These are phyloP conservation scores for Pyrenochaeta sp. DNA, from an alignment of 2,329 filamentous ascomycete species.

Conservation along the genomic window DNA sequence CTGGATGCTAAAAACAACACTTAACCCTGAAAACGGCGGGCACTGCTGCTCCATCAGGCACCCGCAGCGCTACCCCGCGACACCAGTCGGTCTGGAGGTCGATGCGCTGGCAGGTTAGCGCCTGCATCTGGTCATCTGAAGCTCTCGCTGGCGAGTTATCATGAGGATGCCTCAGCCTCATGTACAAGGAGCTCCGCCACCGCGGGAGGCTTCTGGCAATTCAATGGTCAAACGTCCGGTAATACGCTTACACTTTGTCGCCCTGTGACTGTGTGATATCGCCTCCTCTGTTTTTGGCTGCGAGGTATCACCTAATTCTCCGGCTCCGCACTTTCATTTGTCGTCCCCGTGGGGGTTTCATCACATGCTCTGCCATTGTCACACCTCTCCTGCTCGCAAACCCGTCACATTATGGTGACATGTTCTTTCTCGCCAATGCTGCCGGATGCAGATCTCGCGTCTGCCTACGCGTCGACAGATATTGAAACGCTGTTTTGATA, in stretches of 20 bases:
- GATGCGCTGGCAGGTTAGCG: slow-evolving; percentile 51
- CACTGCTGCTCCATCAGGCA: slow-evolving; percentile 43
- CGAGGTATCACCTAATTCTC: slow-evolving; percentile 31
- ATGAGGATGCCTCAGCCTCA: slow-evolving; percentile 47
- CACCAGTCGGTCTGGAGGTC: slow-evolving; percentile 42
- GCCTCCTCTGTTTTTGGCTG: slow-evolving; percentile 12
- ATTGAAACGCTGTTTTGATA: slow-evolving; percentile 6
- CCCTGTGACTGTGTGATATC: slow-evolving; percentile 42
- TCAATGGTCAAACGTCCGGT: slow-evolving; percentile 51
- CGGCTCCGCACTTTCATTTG: slow-evolving; percentile 36
- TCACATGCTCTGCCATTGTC: slow-evolving; percentile 31
- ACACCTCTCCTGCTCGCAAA: slow-evolving; percentile 11
- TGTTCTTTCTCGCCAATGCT: slow-evolving; percentile 21
- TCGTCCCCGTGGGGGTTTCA: slow-evolving; percentile 35
- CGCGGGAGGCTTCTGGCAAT: slow-evolving; percentile 45
- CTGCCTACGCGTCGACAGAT: slow-evolving; percentile 15
- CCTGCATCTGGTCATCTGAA: slow-evolving; percentile 49
- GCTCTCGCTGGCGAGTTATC: slow-evolving; percentile 32
- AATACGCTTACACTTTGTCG: slow-evolving; percentile 35
- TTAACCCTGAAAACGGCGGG: slow-evolving; percentile 26
- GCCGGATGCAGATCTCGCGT: slow-evolving; percentile 23
- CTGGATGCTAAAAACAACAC: slow-evolving; percentile 42
- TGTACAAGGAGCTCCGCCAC: slow-evolving; percentile 45
- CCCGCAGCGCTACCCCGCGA: slow-evolving; percentile 44
- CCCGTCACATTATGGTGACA: slow-evolving; percentile 20